phyloP scores from a whole-genome alignment of 148 eudicot species.

The Persicaria maculosa region DNA sequence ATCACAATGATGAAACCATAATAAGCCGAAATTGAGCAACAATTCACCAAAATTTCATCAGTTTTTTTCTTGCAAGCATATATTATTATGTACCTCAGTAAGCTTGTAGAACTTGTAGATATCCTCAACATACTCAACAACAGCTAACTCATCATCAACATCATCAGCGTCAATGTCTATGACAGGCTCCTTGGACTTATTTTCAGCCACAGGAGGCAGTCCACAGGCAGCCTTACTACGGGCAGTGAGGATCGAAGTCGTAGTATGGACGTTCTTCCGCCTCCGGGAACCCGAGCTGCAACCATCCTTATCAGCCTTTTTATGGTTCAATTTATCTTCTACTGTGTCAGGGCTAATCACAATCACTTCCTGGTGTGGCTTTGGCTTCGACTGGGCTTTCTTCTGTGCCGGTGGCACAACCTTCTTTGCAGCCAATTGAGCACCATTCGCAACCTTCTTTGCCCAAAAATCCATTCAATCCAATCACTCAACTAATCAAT shows the following conservation, averaged over 20 bases:
- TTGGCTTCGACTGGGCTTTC: slow-evolving; percentile 21
- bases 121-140: slow-evolving; percentile 53
- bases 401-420: slow-evolving; percentile 15
- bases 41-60: not conserved
- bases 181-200: slow-evolving; percentile 26
- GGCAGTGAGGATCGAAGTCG: slow-evolving; percentile 49
- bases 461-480: not conserved
- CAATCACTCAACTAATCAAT: not conserved
- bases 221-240: slow-evolving; percentile 63
- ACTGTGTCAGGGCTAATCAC: slow-evolving; percentile 66
- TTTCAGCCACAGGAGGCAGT: not conserved
- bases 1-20: not conserved
- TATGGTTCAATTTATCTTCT: slow-evolving; percentile 20
- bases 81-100: slow-evolving; percentile 29
- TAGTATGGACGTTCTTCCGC: slow-evolving; percentile 33
- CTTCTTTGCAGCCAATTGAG: slow-evolving; percentile 26
- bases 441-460: not conserved
- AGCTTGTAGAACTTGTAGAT: slow-evolving; percentile 55
- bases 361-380: slow-evolving; percentile 43
- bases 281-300: slow-evolving; percentile 10
- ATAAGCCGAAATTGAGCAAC: not conserved
- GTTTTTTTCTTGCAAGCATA: not conserved
- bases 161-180: slow-evolving; percentile 57
- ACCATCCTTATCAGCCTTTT: slow-evolving; percentile 18
- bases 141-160: slow-evolving; percentile 46